Conservation (phyloP, 768 basidiomycete species). For the Panellus pusillus region DNA sequence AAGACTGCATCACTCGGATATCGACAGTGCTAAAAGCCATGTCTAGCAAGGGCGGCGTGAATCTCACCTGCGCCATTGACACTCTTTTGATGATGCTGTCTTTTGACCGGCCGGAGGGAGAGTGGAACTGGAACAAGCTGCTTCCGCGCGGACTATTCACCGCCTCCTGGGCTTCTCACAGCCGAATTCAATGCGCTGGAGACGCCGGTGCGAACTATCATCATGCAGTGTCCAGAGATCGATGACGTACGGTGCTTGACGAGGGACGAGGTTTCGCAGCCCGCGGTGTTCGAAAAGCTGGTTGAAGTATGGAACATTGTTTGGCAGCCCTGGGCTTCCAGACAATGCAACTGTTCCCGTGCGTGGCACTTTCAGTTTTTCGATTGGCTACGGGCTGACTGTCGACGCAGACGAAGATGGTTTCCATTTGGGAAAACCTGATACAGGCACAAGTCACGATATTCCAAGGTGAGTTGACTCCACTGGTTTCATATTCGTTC, state of each 20-base stretch:
- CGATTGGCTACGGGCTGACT: background rate
- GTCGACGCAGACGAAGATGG: slow-evolving; percentile 31
- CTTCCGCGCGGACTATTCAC: slow-evolving; percentile 59
- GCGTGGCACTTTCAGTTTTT: slow-evolving; percentile 24
- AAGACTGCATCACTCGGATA: slow-evolving; percentile 23
- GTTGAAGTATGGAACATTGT: slow-evolving; percentile 55
- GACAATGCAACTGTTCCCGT: slow-evolving; percentile 52
- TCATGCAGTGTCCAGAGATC: slow-evolving; percentile 53
- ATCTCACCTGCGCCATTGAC: slow-evolving; percentile 45
- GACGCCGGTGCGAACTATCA: slow-evolving; percentile 47
- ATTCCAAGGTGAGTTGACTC: slow-evolving; percentile 41
- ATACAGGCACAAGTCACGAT: slow-evolving; percentile 47
- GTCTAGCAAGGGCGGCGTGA: slow-evolving; percentile 34
- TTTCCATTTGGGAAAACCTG: slow-evolving; percentile 59
- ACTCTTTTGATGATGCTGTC: slow-evolving; percentile 57
- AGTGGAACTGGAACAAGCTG: slow-evolving; percentile 50
- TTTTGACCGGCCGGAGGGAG: slow-evolving; percentile 30
- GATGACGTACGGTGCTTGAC: slow-evolving; percentile 59
- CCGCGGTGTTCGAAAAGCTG: slow-evolving; percentile 53
- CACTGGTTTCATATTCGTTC: background rate
- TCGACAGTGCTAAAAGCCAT: slow-evolving; percentile 9
- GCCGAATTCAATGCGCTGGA: slow-evolving; percentile 51
- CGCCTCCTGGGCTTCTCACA: slow-evolving; percentile 54
- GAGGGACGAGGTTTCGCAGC: slow-evolving; percentile 52
- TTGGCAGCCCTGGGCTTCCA: slow-evolving; percentile 44